Evolutionary conservation across 768 basidiomycete species (phyloP).

Genomic region (Panaeolus papilionaceus): DNA sequence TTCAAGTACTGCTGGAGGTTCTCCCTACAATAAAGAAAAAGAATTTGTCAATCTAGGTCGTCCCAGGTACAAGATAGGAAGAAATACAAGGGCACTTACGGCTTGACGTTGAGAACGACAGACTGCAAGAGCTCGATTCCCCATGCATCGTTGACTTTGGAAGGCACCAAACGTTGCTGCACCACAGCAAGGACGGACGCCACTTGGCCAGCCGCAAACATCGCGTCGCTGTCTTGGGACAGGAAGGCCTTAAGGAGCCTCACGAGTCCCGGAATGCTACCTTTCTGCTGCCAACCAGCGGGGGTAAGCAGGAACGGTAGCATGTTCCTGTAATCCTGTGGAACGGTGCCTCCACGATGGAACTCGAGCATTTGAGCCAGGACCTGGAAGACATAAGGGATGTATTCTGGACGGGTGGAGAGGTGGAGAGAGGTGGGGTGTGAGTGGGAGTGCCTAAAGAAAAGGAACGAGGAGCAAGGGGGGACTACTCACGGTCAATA

Average conservation of each 20-base stretch:
- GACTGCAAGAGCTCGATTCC: constrained; percentile 90
- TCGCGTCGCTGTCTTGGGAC: constrained; percentile 66
- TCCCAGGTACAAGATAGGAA: neutral
- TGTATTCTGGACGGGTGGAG: constrained; percentile 69
- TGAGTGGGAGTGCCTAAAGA: neutral
- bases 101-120: constrained; percentile 72
- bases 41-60: neutral
- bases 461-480: constrained; percentile 6
- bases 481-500: constrained; percentile 74
- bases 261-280: constrained; percentile 93
- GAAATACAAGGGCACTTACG: constrained; percentile 56
- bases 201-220: constrained; percentile 76
- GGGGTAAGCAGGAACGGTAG: constrained; percentile 87
- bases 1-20: constrained; percentile 78
- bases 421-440: constrained; percentile 1
- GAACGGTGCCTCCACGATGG: constrained; percentile 63
- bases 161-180: constrained; percentile 89
- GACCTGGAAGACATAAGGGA: constrained; percentile 97
- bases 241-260: constrained; percentile 88
- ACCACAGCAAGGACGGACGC: constrained; percentile 83
- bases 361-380: constrained; percentile 94
- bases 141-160: constrained; percentile 87
- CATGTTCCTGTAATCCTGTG: constrained; percentile 77
- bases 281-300: constrained; percentile 90
- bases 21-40: constrained; percentile 43